These are phyloP conservation scores for Metahyphopichia silvanorum DNA, from an alignment of 805 yeast genomes.

Conservation along the genomic window DNA sequence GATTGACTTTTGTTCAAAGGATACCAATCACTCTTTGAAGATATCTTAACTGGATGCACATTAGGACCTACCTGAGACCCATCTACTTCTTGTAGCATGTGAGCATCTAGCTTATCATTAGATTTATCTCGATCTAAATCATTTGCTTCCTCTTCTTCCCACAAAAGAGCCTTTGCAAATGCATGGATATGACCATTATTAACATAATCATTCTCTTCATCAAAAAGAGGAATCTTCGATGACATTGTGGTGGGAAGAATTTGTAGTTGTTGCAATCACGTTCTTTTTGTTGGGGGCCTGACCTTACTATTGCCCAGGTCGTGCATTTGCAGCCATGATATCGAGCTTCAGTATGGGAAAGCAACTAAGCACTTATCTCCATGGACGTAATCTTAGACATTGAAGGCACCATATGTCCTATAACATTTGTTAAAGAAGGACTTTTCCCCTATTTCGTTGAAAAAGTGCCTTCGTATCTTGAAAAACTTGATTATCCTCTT, in stretches of 20 bases:
- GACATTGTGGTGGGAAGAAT: no score
- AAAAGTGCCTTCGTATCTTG: conserved; percentile 42
- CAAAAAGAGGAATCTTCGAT: conserved; percentile 7
- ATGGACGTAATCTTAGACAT: conserved; percentile 58
- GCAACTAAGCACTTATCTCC: no score
- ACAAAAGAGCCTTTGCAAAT: conserved; percentile 37
- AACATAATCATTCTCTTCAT: conserved; percentile 26
- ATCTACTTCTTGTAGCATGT: no score
- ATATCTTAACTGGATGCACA: conserved; percentile 17
- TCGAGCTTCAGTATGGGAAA: no score
- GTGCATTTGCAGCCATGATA: no score
- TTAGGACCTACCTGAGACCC: no score
- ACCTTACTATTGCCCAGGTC: no score
- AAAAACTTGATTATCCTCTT: conserved; percentile 29
- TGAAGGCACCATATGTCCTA: conserved; percentile 93
- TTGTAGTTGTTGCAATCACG: background rate
- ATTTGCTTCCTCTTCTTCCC: conserved; percentile 23
- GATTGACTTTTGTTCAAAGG: conserved; percentile 6
- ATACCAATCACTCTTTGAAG: conserved; percentile 28
- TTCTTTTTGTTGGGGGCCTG: no score
- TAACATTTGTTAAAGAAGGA: conserved; percentile 77
- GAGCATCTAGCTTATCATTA: no score
- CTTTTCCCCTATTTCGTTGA: conserved; percentile 72
- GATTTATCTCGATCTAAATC: no score
- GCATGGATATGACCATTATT: conserved; percentile 34